These are phyloP conservation scores for Diutina catenulata DNA, from an alignment of 1,139 yeast genomes.

Conservation along the genomic window DNA sequence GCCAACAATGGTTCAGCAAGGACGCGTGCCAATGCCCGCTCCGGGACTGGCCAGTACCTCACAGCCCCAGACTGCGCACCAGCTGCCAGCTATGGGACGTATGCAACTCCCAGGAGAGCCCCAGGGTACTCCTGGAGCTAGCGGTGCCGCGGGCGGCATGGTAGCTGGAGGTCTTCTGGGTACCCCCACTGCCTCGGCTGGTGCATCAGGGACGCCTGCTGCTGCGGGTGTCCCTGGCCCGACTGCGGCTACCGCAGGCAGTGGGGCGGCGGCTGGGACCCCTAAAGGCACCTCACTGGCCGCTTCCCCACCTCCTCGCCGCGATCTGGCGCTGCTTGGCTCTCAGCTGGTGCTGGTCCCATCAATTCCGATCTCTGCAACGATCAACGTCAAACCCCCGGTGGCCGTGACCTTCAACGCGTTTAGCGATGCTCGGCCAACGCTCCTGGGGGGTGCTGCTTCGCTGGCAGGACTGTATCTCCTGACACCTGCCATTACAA, in stretches of 20 bases:
- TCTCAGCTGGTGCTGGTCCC: background rate
- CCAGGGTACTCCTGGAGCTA: background rate
- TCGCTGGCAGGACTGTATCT: constrained; percentile 45
- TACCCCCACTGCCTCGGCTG: background rate
- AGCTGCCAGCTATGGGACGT: background rate
- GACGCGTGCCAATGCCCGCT: background rate
- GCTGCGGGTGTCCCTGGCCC: background rate
- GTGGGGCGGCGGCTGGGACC: too few relatives aligned
- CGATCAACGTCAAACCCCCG: constrained; percentile 4
- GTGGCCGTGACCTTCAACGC: constrained; percentile 2
- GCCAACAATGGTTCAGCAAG: background rate
- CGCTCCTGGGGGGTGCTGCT: constrained; percentile 80
- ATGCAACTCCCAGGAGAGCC: background rate
- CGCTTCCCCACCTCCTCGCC: too few relatives aligned
- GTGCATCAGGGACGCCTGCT: background rate
- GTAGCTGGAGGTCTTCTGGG: background rate
- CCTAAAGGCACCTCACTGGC: too few relatives aligned
- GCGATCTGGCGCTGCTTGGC: constrained; percentile 2
- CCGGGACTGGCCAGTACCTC: background rate
- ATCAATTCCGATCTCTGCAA: constrained; percentile 2
- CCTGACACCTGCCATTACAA: constrained; percentile 65
- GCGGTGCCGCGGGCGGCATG: constrained; percentile 2
- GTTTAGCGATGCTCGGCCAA: constrained; percentile 38
- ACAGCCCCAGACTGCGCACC: constrained; percentile 2
- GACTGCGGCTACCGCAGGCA: background rate